These are phyloP conservation scores for Omphalea diandra DNA, from an alignment of 441 rosid species.

Conservation along the genomic window DNA sequence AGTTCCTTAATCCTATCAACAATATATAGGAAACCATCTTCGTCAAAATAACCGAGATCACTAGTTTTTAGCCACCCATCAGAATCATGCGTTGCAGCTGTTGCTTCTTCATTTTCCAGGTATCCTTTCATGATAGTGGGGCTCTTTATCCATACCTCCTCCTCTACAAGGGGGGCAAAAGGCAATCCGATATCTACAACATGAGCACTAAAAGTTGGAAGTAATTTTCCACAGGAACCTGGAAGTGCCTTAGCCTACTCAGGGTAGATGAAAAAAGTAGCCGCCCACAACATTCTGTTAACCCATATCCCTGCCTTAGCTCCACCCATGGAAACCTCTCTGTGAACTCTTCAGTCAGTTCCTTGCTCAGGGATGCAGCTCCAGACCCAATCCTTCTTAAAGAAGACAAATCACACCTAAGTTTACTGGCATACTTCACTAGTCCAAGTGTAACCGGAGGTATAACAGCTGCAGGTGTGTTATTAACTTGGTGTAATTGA, in stretches of 20 bases:
- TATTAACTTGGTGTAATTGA: constrained; percentile 41
- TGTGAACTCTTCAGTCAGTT: constrained; percentile 42
- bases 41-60: constrained; percentile 60
- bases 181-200: constrained; percentile 39
- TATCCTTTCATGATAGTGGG: constrained; percentile 56
- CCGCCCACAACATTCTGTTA: constrained; percentile 59
- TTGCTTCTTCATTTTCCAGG: constrained; percentile 48
- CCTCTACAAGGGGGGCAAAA: constrained; percentile 38
- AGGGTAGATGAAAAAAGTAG: constrained; percentile 25
- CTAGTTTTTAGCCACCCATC: constrained; percentile 71
- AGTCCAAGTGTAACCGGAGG: constrained; percentile 59
- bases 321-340: constrained; percentile 59
- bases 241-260: constrained; percentile 40
- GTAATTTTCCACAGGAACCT: constrained; percentile 45
- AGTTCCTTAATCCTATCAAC: constrained; percentile 71
- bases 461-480: constrained; percentile 56
- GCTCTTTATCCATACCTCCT: constrained; percentile 59
- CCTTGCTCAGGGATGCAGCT: constrained; percentile 67
- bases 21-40: constrained; percentile 52
- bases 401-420: constrained; percentile 35
- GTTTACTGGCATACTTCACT: constrained; percentile 37
- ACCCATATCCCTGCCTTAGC: constrained; percentile 64
- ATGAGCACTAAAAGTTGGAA: constrained; percentile 45
- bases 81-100: constrained; percentile 36
- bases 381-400: constrained; percentile 50